A percentile compares a stretch with the other conserved stretches of the same genome.
These are phyloP conservation scores for Chernovozyma sophiae-reginae DNA, from an alignment of 1,139 yeast genomes.

Conservation along the genomic window DNA sequence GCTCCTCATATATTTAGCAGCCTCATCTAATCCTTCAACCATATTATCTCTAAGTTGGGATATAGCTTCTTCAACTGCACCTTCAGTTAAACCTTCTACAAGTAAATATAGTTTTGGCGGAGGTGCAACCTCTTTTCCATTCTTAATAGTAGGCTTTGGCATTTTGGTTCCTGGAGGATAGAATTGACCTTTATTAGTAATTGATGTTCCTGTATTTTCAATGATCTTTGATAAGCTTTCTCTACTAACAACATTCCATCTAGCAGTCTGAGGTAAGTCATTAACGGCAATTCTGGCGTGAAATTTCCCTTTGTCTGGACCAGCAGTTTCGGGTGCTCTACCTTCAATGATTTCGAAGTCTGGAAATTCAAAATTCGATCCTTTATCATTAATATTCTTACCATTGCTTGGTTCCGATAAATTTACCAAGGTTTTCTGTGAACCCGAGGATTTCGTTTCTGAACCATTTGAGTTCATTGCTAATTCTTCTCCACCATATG, in stretches of 20 bases:
- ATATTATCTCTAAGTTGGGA: slow-evolving; percentile 56
- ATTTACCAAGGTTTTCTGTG: background rate
- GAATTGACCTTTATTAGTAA: slow-evolving; percentile 79
- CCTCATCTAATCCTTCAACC: slow-evolving; percentile 53
- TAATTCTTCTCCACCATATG: slow-evolving; percentile 21
- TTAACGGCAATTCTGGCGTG: slow-evolving; percentile 75
- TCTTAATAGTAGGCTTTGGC: slow-evolving; percentile 30
- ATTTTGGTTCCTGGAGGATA: slow-evolving; percentile 55
- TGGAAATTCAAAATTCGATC: slow-evolving; percentile 21
- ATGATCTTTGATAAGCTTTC: slow-evolving; percentile 62
- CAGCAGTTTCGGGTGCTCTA: slow-evolving; percentile 54
- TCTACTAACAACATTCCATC: slow-evolving; percentile 78
- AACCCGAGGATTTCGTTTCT: background rate
- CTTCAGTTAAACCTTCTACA: slow-evolving; percentile 72
- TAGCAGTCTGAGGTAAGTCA: slow-evolving; percentile 78
- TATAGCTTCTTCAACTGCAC: slow-evolving; percentile 64
- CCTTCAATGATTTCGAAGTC: slow-evolving; percentile 53
- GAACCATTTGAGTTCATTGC: slow-evolving; percentile 1
- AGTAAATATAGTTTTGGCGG: slow-evolving; percentile 76
- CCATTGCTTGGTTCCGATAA: slow-evolving; percentile 1
- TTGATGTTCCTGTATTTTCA: slow-evolving; percentile 71
- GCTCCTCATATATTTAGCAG: slow-evolving; percentile 30
- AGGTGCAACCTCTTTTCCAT: slow-evolving; percentile 37
- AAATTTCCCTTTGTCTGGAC: slow-evolving; percentile 61
- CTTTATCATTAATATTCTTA: background rate